These are phyloP conservation scores for Bertia moriformis DNA, from an alignment of 2,329 filamentous ascomycete species.

Conservation along the genomic window DNA sequence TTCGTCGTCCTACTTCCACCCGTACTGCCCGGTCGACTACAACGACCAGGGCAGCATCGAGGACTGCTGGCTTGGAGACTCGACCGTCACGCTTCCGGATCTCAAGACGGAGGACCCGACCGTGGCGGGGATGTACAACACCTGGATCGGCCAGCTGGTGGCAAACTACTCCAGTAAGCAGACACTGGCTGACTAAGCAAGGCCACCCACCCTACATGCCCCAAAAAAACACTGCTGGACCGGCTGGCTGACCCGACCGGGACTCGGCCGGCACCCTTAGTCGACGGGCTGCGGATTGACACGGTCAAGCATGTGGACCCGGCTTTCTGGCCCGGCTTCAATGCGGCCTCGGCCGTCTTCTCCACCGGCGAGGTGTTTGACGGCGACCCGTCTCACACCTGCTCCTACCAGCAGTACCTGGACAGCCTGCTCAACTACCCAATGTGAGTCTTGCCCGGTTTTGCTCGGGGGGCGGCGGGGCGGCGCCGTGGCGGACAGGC, in stretches of 20 bases:
- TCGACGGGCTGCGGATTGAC: constrained; percentile 31
- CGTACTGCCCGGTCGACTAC: not conserved
- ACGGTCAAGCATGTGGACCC: constrained; percentile 25
- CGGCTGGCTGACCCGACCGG: too few species aligned
- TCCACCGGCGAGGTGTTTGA: constrained; percentile 27
- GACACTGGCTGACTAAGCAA: constrained; percentile 29
- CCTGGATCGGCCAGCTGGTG: constrained; percentile 22
- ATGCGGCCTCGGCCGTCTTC: constrained; percentile 20
- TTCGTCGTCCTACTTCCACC: not conserved
- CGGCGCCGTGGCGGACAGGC: too few species aligned
- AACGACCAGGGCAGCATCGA: not conserved
- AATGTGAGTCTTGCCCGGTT: constrained; percentile 12
- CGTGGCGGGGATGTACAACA: constrained; percentile 18
- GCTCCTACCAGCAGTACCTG: constrained; percentile 16
- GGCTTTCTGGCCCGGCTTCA: constrained; percentile 21
- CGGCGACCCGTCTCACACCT: constrained; percentile 17
- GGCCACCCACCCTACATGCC: too few species aligned
- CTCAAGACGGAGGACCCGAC: constrained; percentile 25
- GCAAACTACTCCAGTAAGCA: constrained; percentile 28
- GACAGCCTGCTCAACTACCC: constrained; percentile 28
- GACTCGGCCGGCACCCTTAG: too few species aligned
- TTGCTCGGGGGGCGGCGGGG: too few species aligned
- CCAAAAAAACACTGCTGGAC: too few species aligned
- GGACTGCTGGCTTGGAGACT: constrained; percentile 36
- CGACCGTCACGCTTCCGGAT: constrained; percentile 44